Percentiles rank a stretch among this genome's conserved stretches.
Evolutionary conservation across 371 early-diverging fungal genomes (phyloP).

Genomic region (Coemansia sp.): DNA sequence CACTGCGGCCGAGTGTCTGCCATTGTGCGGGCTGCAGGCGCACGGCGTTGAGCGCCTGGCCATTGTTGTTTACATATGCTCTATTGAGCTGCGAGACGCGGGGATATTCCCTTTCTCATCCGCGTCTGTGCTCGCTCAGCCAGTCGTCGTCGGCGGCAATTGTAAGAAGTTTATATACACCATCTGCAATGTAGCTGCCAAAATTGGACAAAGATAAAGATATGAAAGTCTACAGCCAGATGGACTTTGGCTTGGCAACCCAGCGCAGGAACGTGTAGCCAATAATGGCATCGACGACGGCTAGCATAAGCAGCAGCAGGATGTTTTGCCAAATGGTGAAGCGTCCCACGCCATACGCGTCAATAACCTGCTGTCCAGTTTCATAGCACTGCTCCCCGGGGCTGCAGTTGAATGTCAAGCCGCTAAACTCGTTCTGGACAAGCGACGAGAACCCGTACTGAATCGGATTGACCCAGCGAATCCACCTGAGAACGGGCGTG

Average conservation of each 20-base stretch:
- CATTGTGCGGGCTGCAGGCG: too few relatives aligned
- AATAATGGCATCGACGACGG: constrained; percentile 19
- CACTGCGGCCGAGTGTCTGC: background rate
- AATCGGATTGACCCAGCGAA: constrained; percentile 52
- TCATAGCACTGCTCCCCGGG: constrained; percentile 32
- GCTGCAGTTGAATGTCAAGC: constrained; percentile 33
- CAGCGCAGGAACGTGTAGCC: constrained; percentile 47
- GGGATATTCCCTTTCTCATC: too few relatives aligned
- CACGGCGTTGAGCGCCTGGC: background rate
- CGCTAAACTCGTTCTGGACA: constrained; percentile 42
- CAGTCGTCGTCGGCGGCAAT: background rate
- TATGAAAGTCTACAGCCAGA: constrained; percentile 41
- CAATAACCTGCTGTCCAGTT: constrained; percentile 40
- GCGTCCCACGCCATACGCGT: constrained; percentile 35
- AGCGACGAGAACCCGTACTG: constrained; percentile 43
- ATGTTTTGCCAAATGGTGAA: constrained; percentile 44
- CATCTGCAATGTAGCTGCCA: background rate
- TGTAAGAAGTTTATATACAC: background rate
- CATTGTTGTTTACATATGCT: background rate
- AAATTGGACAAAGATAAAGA: too few relatives aligned
- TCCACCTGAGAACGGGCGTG: constrained; percentile 49
- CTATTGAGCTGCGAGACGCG: background rate
- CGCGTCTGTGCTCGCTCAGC: too few relatives aligned
- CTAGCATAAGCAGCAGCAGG: constrained; percentile 39
- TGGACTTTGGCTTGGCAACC: constrained; percentile 49